Evolutionary conservation across 148 eudicot genomes (phyloP).

Genomic region (Fagopyrum homotropicum): DNA sequence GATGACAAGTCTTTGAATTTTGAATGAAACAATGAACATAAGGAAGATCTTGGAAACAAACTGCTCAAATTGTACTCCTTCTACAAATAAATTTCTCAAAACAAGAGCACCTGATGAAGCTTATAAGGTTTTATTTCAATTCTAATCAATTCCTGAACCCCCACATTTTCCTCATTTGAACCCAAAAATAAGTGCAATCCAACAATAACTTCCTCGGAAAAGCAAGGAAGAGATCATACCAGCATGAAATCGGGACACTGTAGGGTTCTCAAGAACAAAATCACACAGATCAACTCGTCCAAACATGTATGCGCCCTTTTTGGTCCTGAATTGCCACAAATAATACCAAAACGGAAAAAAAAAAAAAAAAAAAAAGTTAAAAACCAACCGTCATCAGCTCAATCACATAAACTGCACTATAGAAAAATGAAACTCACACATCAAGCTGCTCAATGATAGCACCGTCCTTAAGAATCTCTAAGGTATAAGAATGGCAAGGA

Average conservation of each 20-base stretch:
- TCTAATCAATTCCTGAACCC: background rate
- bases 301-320: constrained; percentile 98
- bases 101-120: background rate
- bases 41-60: background rate
- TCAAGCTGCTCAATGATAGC: constrained; percentile 62
- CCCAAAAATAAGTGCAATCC: too few relatives aligned
- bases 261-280: constrained; percentile 88
- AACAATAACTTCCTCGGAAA: background rate
- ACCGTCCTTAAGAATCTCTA: constrained; percentile 89
- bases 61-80: background rate
- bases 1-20: background rate
- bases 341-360: background rate
- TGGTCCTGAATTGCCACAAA: constrained; percentile 36
- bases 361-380: background rate
- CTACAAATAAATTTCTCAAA: background rate
- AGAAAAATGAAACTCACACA: constrained; percentile 30
- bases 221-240: constrained; percentile 31
- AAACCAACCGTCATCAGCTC: background rate
- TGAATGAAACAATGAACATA: background rate
- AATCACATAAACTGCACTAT: background rate
- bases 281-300: constrained; percentile 92
- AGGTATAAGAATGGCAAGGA: constrained; percentile 47
- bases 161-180: background rate
- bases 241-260: constrained; percentile 92
- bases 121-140: background rate